Conservation (phyloP, 345 rosid genomes). For the Pelargonium nanum region DNA sequence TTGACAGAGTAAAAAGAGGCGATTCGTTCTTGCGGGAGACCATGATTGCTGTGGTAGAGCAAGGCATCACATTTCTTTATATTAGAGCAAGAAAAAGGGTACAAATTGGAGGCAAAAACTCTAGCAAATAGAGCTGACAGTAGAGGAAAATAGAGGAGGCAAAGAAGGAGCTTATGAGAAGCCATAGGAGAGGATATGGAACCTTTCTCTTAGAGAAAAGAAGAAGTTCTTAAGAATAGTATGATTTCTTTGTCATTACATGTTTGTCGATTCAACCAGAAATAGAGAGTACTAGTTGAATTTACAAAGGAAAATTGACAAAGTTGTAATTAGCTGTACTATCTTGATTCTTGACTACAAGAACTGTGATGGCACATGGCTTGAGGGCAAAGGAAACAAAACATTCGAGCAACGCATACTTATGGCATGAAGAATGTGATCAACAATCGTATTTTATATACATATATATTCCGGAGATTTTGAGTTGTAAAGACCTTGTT, state of each 20-base stretch:
- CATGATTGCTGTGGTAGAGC: conserved; percentile 29
- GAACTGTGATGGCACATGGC: too few relatives aligned
- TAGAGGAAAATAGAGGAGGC: conserved; percentile 9
- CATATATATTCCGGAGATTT: too few relatives aligned
- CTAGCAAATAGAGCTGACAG: conserved; percentile 3
- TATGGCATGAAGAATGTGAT: too few relatives aligned
- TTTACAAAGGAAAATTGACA: too few relatives aligned
- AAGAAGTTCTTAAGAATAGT: background rate
- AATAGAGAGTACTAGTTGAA: too few relatives aligned
- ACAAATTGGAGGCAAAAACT: conserved; percentile 6
- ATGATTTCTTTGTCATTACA: conserved; percentile 5
- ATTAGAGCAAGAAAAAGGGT: conserved; percentile 21
- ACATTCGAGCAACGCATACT: too few relatives aligned
- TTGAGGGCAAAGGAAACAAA: too few relatives aligned
- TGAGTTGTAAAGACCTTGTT: too few relatives aligned
- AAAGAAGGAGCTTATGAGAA: conserved; percentile 9
- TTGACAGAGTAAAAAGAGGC: conserved; percentile 32
- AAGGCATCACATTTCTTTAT: conserved; percentile 22
- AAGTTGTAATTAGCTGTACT: too few relatives aligned
- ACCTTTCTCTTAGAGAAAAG: background rate
- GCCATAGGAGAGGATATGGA: conserved; percentile 11
- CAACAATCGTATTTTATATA: too few relatives aligned
- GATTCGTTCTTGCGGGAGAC: conserved; percentile 14
- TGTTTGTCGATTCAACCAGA: background rate
- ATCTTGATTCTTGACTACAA: too few relatives aligned